phyloP scores from a whole-genome alignment of 352 stramenopile species.

The Albugo candida region DNA sequence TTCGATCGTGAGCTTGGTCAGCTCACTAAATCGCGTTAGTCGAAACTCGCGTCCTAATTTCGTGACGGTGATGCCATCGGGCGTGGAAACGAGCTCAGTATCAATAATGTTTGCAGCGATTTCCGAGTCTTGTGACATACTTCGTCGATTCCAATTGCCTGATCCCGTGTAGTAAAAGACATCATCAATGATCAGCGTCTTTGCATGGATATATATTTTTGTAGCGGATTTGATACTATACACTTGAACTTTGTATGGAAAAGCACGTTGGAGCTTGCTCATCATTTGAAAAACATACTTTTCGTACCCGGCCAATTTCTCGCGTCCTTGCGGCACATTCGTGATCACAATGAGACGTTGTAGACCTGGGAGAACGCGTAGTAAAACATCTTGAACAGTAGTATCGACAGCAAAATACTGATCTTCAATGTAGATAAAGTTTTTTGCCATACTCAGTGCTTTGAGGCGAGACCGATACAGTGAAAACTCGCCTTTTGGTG shows the following conservation, averaged over 20 bases:
- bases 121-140: slow-evolving; percentile 44
- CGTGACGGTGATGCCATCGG: slow-evolving; percentile 16
- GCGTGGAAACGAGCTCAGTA: slow-evolving; percentile 9
- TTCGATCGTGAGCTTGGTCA: slow-evolving; percentile 16
- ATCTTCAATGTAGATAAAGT: slow-evolving; percentile 50
- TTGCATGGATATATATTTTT: slow-evolving; percentile 30
- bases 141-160: slow-evolving; percentile 46
- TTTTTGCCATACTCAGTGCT: slow-evolving; percentile 26
- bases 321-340: slow-evolving; percentile 10
- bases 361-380: slow-evolving; percentile 22
- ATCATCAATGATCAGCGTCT: slow-evolving; percentile 36
- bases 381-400: slow-evolving; percentile 18
- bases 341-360: slow-evolving; percentile 28
- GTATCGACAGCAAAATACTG: slow-evolving; percentile 40
- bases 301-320: slow-evolving; percentile 17
- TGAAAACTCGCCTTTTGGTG: slow-evolving; percentile 23
- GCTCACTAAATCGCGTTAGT: slow-evolving; percentile 37
- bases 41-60: slow-evolving; percentile 25
- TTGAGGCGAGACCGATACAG: slow-evolving; percentile 27
- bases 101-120: slow-evolving; percentile 35
- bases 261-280: slow-evolving; percentile 16
- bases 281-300: slow-evolving; percentile 47
- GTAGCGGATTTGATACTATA: slow-evolving; percentile 18
- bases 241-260: slow-evolving; percentile 27
- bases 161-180: slow-evolving; percentile 37